phyloP scores from a whole-genome alignment of 768 basidiomycete species.

The Lepiota brunneoincarnata region DNA sequence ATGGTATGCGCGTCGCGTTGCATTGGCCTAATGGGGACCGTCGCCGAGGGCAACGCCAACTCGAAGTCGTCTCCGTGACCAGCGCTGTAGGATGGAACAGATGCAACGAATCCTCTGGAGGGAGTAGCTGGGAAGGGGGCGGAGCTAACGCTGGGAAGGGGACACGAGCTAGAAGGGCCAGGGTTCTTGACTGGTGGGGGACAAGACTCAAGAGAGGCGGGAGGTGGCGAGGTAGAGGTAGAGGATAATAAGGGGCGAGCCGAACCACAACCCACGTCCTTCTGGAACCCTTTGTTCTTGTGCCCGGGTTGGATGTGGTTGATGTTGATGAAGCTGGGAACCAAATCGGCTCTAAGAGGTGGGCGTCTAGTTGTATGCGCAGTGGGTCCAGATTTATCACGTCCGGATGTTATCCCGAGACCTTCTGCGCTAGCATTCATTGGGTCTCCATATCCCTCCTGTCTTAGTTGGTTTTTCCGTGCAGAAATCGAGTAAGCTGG shows the following conservation, averaged over 20 bases:
- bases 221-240: neutral
- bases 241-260: neutral
- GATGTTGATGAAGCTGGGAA: neutral
- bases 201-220: neutral
- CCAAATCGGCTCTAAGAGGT: neutral
- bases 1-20: neutral
- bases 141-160: too few species aligned
- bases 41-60: neutral
- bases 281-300: neutral
- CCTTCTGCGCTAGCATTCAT: neutral
- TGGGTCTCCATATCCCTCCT: neutral
- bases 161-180: neutral
- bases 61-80: neutral
- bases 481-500: neutral
- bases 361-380: neutral
- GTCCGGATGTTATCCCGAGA: neutral
- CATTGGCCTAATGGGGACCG: neutral
- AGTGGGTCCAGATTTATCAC: slow-evolving; percentile 2
- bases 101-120: neutral
- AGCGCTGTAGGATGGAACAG: neutral
- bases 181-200: neutral
- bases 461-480: neutral
- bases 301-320: neutral
- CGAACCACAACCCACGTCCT: neutral
- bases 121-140: too few species aligned